These are phyloP conservation scores for Exophiala spinifera DNA, from an alignment of 2,329 filamentous ascomycete species.

Conservation along the genomic window DNA sequence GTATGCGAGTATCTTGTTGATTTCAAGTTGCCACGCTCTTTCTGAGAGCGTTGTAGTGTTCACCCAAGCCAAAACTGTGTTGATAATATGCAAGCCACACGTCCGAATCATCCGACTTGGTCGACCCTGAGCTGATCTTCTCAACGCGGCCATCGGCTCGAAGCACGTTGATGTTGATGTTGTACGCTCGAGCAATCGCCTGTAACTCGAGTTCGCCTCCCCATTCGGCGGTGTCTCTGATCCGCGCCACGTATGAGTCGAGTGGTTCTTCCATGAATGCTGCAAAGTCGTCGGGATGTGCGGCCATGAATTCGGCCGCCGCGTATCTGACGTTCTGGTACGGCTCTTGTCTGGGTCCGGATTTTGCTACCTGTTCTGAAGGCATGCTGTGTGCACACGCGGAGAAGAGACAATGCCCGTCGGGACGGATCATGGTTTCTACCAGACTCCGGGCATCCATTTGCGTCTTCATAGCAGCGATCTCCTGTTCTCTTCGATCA, in stretches of 20 bases:
- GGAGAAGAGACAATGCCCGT: constrained; percentile 93
- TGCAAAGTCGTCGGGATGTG: constrained; percentile 74
- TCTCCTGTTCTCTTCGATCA: constrained; percentile 68
- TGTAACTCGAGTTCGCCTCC: constrained; percentile 87
- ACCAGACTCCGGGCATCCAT: constrained; percentile 63
- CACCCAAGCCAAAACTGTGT: constrained; percentile 88
- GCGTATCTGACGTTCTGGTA: constrained; percentile 68
- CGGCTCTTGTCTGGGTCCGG: constrained; percentile 32
- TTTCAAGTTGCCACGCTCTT: constrained; percentile 12
- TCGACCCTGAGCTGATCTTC: constrained; percentile 59
- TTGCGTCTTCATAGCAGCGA: constrained; percentile 64
- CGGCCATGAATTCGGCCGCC: constrained; percentile 73
- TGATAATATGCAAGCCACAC: constrained; percentile 95
- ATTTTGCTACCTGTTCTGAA: constrained; percentile 16
- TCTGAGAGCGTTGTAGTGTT: constrained; percentile 92
- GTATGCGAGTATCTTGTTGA: no score
- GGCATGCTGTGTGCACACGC: constrained; percentile 80
- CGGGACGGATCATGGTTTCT: constrained; percentile 78
- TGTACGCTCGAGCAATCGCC: constrained; percentile 78
- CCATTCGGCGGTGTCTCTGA: constrained; percentile 89
- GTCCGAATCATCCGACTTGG: constrained; percentile 33
- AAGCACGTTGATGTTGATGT: constrained; percentile 76
- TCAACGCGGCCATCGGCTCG: constrained; percentile 78
- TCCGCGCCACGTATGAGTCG: constrained; percentile 68
- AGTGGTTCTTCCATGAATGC: constrained; percentile 83